These are phyloP conservation scores for Nakazawaea ernobii DNA, from an alignment of 805 yeast genomes.

Conservation along the genomic window DNA sequence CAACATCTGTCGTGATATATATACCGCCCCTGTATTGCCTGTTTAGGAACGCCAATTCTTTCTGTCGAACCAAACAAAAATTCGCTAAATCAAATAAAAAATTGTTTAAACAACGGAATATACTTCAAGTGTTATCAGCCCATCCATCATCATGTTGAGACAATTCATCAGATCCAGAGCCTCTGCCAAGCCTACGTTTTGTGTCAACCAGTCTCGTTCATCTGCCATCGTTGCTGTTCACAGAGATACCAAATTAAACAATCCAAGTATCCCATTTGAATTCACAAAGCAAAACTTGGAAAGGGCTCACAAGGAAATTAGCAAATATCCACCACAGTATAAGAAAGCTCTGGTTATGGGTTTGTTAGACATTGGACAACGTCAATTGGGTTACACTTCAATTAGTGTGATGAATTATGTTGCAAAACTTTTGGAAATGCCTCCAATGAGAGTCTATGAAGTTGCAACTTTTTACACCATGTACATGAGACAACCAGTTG, in stretches of 20 bases:
- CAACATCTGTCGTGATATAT: too few species aligned
- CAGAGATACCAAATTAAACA: conserved; percentile 65
- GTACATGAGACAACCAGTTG: conserved; percentile 85
- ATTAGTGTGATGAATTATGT: conserved; percentile 87
- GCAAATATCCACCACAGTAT: conserved; percentile 81
- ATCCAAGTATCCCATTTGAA: conserved; percentile 64
- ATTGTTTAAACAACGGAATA: neutral
- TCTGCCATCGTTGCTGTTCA: conserved; percentile 49
- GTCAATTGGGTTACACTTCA: conserved; percentile 82
- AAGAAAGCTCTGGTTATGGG: conserved; percentile 90
- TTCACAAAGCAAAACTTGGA: conserved; percentile 58
- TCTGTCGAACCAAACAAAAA: too few species aligned
- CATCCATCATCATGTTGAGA: neutral
- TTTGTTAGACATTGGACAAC: conserved; percentile 77
- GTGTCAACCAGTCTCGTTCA: conserved; percentile 11
- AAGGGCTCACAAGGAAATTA: conserved; percentile 67
- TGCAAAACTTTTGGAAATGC: conserved; percentile 78
- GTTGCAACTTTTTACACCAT: conserved; percentile 90
- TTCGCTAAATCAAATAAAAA: too few species aligned
- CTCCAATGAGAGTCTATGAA: conserved; percentile 91
- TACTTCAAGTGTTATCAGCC: neutral
- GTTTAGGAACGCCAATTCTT: too few species aligned
- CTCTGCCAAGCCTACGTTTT: neutral
- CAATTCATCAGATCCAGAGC: neutral
- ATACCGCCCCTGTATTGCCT: too few species aligned